phyloP scores from a whole-genome alignment of 2,329 filamentous ascomycete genomes.

The Neonectria neomacrospora region DNA sequence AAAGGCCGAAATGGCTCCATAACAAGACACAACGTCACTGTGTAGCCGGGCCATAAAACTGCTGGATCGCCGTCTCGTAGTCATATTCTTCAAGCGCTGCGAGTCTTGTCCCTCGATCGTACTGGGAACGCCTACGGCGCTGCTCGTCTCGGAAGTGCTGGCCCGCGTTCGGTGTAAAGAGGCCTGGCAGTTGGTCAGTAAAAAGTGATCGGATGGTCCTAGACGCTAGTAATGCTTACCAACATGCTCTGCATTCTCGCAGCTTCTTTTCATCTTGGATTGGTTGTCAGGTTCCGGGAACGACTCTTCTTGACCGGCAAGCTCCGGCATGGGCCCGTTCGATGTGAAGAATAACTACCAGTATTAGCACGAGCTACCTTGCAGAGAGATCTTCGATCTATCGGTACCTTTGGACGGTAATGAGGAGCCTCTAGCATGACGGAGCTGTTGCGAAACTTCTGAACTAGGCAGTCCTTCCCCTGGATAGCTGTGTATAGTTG shows the following conservation, averaged over 20 bases:
- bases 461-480: slow-evolving; percentile 87
- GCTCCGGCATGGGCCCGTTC: slow-evolving; percentile 59
- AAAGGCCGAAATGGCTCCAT: slow-evolving; percentile 33
- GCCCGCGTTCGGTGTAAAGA: slow-evolving; percentile 83
- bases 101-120: slow-evolving; percentile 81
- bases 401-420: slow-evolving; percentile 82
- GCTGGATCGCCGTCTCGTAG: slow-evolving; percentile 58
- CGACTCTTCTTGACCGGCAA: slow-evolving; percentile 75
- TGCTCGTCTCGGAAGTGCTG: slow-evolving; percentile 81
- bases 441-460: slow-evolving; percentile 96
- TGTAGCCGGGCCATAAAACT: slow-evolving; percentile 47
- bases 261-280: slow-evolving; percentile 87
- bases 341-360: slow-evolving; percentile 63
- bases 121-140: slow-evolving; percentile 80
- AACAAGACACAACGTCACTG: slow-evolving; percentile 29
- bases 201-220: neutral
- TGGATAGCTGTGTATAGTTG: slow-evolving; percentile 76
- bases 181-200: slow-evolving; percentile 59
- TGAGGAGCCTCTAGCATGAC: slow-evolving; percentile 89
- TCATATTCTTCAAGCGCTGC: slow-evolving; percentile 74
- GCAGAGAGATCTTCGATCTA: too few relatives aligned
- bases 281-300: slow-evolving; percentile 86
- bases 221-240: slow-evolving; percentile 62
- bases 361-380: slow-evolving; percentile 12
- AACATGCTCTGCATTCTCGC: slow-evolving; percentile 86